Evolutionary conservation across 345 rosid species (phyloP), one percentile per base, ranked within the genome.

Genomic region (Lepidium didymum): DNA sequence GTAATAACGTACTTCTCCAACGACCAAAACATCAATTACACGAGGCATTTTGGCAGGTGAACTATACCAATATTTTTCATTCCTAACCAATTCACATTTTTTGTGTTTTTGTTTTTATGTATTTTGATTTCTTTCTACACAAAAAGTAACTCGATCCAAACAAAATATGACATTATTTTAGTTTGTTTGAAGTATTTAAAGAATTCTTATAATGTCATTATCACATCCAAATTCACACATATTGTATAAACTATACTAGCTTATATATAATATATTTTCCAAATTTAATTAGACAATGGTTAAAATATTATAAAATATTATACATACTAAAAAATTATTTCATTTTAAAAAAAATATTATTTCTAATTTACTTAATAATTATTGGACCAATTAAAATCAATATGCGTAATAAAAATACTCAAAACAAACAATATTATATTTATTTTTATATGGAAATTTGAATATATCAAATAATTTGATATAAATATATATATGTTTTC

Each of bases 41-140:
- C 62, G 77, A 73, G 72, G 67, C 61, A 40, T 56, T 73, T 73
- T 73, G 77, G 77, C 71, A 49, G 77, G 77, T 73, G 60, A 25
- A 21, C 6, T 52, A 1, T 49, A 73, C 77, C 77, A 56, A 65
- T 37, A 56, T 49, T 64, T 55, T 47, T 12, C 18, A 34, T 31
- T 21, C 1, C 10, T 58, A 69, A 69, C 33, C 37, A 16, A 18
- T 11, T n/a, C n/a, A n/a, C n/a, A n/a, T n/a, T n/a, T n/a, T n/a
- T 57, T 44, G 4, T 0, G n/a, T n/a, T n/a, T 47, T 47, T 25
- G 5, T 33, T 29, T 2, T 42, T 0, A 3, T 29, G 3, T 23
- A 23, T 1, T 6, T 29, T 29, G 0, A 29, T 29, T 29, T 29
- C 33, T 29, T 29, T 29, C 6, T 29, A 4, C 0, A 29, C 33